Evolutionary conservation across 108 stramenopile genomes (phyloP).

Genomic region (Ochromonas danica): DNA sequence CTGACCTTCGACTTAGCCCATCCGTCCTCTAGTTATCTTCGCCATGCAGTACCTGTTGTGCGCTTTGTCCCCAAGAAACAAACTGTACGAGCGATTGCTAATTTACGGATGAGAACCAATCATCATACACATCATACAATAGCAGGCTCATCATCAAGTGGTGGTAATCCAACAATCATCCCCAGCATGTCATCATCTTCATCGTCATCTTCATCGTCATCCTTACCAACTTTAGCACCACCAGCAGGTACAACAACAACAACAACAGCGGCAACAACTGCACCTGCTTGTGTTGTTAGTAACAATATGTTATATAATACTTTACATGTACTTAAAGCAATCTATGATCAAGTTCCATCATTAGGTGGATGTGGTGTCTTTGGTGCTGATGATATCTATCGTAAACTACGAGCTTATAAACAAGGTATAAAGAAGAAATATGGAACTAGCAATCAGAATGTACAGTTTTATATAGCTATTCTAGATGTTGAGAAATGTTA

Average conservation of each 20-base stretch:
- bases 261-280: neutral
- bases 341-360: neutral
- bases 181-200: neutral
- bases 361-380: no score
- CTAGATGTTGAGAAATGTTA: constrained; percentile 20
- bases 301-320: neutral
- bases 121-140: neutral
- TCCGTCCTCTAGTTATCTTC: no score
- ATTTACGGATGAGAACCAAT: neutral
- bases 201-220: neutral
- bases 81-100: neutral
- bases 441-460: neutral
- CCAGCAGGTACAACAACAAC: neutral
- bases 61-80: constrained; percentile 9
- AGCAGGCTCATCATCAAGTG: neutral
- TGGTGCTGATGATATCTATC: no score
- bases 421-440: no score
- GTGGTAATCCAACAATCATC: neutral
- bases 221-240: no score
- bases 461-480: neutral
- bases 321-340: neutral
- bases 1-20: no score
- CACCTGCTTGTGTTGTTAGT: neutral
- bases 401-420: no score
- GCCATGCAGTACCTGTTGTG: neutral